Conservation (phyloP, 192 early-diverging fungal species). For the Gigaspora rosea region DNA sequence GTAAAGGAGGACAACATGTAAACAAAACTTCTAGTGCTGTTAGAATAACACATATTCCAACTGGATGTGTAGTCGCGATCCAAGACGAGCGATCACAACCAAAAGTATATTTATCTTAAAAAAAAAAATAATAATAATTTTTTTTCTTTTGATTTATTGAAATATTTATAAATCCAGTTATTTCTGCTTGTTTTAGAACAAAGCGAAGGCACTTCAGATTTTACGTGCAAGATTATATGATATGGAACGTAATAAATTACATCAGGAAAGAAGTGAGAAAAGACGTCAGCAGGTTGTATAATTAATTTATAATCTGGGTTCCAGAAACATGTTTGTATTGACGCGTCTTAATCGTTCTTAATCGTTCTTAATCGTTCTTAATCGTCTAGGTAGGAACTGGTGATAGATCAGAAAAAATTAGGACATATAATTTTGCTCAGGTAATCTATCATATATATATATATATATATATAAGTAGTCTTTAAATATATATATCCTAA, state of each 20-base stretch:
- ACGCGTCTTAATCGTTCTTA: not conserved
- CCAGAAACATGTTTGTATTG: not conserved
- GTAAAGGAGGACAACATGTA: constrained; percentile 92
- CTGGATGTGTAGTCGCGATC: constrained; percentile 82
- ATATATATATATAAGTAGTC: not conserved
- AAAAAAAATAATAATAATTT: not conserved
- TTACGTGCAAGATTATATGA: constrained; percentile 79
- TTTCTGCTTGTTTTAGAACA: constrained; percentile 60
- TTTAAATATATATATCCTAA: too few species aligned
- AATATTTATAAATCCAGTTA: too few species aligned
- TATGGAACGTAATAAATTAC: constrained; percentile 60
- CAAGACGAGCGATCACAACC: constrained; percentile 95
- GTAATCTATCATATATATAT: constrained; percentile 33
- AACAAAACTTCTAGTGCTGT: constrained; percentile 96
- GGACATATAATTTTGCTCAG: constrained; percentile 83
- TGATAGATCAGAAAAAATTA: constrained; percentile 78
- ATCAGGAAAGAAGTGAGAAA: constrained; percentile 57
- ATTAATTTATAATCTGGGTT: not conserved
- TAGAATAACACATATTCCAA: constrained; percentile 90
- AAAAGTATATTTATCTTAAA: constrained; percentile 40
- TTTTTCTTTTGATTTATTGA: not conserved
- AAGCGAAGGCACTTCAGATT: constrained; percentile 82
- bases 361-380: too few species aligned
- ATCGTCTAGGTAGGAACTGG: constrained; percentile 57
- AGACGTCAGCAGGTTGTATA: constrained; percentile 56